Evolutionary conservation across 2,329 filamentous ascomycete species (phyloP).

Genomic region (Epicoccum nigrum): DNA sequence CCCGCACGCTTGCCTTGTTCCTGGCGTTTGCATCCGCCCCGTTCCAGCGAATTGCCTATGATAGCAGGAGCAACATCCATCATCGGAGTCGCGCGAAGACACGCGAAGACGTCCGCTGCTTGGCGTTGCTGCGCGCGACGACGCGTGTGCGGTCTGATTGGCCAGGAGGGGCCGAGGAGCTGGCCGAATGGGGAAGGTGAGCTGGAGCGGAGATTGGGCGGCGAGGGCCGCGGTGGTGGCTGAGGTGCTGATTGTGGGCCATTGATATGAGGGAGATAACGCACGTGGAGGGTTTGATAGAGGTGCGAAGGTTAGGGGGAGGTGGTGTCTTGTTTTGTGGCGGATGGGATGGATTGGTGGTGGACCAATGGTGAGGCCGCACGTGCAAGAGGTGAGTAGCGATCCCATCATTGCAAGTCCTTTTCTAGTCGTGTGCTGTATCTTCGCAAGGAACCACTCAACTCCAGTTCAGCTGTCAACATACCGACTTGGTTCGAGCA

Average conservation of each 20-base stretch:
- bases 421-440: too few species aligned
- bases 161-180: constrained; percentile 14
- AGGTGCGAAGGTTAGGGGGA: too few species aligned
- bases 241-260: constrained; percentile 10
- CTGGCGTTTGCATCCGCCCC: constrained; percentile 15
- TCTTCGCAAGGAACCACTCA: too few species aligned
- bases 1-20: constrained; percentile 17
- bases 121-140: constrained; percentile 9
- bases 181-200: constrained; percentile 14
- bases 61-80: constrained; percentile 11
- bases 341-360: too few species aligned
- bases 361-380: too few species aligned
- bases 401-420: too few species aligned
- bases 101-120: constrained; percentile 14
- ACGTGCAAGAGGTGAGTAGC: too few species aligned
- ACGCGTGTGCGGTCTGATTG: constrained; percentile 16
- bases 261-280: constrained; percentile 16
- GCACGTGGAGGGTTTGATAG: constrained; percentile 16
- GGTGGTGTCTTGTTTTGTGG: too few species aligned
- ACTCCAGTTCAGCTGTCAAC: too few species aligned
- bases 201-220: constrained; percentile 13
- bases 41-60: constrained; percentile 15
- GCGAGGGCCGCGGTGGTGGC: constrained; percentile 13
- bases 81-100: constrained; percentile 15
- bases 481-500: too few species aligned